Evolutionary conservation across 441 rosid species (phyloP).

Genomic region (Syzygium syzygioides): DNA sequence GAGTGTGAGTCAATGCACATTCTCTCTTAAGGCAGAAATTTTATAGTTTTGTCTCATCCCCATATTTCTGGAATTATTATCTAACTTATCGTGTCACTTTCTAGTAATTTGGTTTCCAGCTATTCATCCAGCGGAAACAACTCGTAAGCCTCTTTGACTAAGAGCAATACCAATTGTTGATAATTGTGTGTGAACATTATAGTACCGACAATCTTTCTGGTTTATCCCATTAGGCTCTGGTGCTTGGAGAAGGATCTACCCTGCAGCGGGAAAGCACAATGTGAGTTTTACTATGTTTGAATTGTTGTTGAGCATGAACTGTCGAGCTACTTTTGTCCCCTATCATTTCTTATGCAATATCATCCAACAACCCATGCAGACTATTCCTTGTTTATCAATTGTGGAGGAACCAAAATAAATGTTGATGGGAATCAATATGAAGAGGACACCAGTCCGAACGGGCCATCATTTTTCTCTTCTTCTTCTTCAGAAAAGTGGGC

Average conservation of each 20-base stretch:
- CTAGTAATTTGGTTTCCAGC: conserved; percentile 74
- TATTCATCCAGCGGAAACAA: conserved; percentile 27
- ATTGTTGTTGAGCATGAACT: background rate
- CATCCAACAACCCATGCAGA: conserved; percentile 24
- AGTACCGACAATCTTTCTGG: background rate
- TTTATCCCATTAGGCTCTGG: conserved; percentile 43
- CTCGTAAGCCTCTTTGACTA: conserved; percentile 41
- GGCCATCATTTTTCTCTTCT: conserved; percentile 29
- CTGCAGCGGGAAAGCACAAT: conserved; percentile 27
- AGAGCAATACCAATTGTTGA: background rate
- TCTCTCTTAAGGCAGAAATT: background rate
- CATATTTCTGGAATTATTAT: background rate
- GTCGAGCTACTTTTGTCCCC: background rate
- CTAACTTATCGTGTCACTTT: background rate
- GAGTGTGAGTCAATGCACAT: conserved; percentile 34
- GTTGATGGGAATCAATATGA: conserved; percentile 25
- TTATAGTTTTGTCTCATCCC: background rate
- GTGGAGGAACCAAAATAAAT: conserved; percentile 42
- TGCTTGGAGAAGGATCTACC: conserved; percentile 60
- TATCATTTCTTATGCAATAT: background rate
- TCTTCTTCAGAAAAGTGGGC: conserved; percentile 43
- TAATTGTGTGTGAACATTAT: background rate
- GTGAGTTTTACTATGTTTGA: conserved; percentile 21
- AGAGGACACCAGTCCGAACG: conserved; percentile 28
- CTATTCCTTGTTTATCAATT: conserved; percentile 64